A percentile compares a stretch with the other conserved stretches of the same genome.
These are phyloP conservation scores for Neurospora tetraspora DNA, from an alignment of 495 filamentous ascomycete species.

Conservation along the genomic window DNA sequence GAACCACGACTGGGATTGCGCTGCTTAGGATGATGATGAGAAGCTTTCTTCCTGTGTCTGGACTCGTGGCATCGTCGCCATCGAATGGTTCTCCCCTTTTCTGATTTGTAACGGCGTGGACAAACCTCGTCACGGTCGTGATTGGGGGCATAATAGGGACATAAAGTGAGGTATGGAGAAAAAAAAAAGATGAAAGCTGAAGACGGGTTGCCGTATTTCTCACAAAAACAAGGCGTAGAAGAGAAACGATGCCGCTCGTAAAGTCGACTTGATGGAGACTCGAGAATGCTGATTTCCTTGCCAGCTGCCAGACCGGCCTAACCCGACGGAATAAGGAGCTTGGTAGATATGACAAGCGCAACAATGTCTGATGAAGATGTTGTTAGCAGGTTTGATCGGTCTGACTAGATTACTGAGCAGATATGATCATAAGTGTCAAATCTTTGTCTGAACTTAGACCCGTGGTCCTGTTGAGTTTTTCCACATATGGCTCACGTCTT, in stretches of 20 bases:
- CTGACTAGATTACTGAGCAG: background rate
- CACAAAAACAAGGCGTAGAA: background rate
- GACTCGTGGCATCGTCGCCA: background rate
- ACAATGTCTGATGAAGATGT: background rate
- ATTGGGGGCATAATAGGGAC: background rate
- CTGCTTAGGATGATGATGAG: constrained; percentile 34
- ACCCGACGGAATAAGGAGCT: background rate
- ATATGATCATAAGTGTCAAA: background rate
- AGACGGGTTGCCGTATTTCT: background rate
- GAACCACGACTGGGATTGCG: constrained; percentile 27
- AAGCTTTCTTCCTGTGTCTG: background rate
- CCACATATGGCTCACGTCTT: background rate
- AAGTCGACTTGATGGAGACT: background rate
- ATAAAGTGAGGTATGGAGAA: background rate
- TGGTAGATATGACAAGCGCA: background rate
- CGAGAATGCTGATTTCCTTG: background rate
- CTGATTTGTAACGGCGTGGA: background rate
- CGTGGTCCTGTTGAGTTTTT: background rate
- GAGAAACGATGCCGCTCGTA: background rate
- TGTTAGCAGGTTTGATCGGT: background rate
- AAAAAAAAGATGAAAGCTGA: background rate
- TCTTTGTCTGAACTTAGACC: background rate
- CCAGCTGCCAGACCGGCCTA: background rate
- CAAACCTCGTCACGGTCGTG: background rate
- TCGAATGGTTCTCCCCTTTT: background rate